Evolutionary conservation across 2,329 filamentous ascomycete species (phyloP).

Genomic region (Malbranchea cinnamomea): DNA sequence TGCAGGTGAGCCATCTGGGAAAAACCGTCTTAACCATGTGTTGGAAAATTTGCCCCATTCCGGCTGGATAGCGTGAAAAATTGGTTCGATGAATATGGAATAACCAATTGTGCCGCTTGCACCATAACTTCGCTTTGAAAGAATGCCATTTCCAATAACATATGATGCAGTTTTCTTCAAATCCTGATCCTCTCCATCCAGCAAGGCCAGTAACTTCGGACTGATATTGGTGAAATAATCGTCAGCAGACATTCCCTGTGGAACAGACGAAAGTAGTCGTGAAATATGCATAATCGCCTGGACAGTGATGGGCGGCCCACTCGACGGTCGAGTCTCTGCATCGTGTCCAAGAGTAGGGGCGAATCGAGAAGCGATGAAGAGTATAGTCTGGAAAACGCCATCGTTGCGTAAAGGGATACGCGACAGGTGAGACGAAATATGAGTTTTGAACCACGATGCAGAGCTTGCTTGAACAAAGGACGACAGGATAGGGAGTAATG

Average conservation of each 20-base stretch:
- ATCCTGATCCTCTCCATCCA: constrained; percentile 27
- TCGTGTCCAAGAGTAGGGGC: constrained; percentile 24
- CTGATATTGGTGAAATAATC: constrained; percentile 25
- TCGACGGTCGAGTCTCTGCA: constrained; percentile 15
- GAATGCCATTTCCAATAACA: constrained; percentile 28
- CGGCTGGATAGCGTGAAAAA: constrained; percentile 24
- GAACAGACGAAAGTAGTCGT: constrained; percentile 27
- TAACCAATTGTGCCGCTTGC: constrained; percentile 26
- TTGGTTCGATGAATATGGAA: constrained; percentile 26
- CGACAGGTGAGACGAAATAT: constrained; percentile 23
- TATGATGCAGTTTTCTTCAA: constrained; percentile 28
- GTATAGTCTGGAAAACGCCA: constrained; percentile 27
- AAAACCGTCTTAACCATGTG: constrained; percentile 17
- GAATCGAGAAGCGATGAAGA: constrained; percentile 29
- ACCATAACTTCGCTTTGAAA: constrained; percentile 25
- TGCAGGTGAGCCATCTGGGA: constrained; percentile 8
- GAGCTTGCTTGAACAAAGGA: constrained; percentile 23
- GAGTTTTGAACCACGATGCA: constrained; percentile 24
- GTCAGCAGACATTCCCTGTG: constrained; percentile 20
- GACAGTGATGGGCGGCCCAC: constrained; percentile 27
- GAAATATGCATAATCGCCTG: constrained; percentile 31
- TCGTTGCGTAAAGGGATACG: constrained; percentile 24
- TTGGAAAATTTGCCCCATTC: constrained; percentile 14
- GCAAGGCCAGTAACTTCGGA: constrained; percentile 24
- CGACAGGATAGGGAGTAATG: constrained; percentile 23